Evolutionary conservation across 495 filamentous ascomycete species (phyloP), one percentile per base, ranked within the genome.

Genomic region (Neurospora sp.): DNA sequence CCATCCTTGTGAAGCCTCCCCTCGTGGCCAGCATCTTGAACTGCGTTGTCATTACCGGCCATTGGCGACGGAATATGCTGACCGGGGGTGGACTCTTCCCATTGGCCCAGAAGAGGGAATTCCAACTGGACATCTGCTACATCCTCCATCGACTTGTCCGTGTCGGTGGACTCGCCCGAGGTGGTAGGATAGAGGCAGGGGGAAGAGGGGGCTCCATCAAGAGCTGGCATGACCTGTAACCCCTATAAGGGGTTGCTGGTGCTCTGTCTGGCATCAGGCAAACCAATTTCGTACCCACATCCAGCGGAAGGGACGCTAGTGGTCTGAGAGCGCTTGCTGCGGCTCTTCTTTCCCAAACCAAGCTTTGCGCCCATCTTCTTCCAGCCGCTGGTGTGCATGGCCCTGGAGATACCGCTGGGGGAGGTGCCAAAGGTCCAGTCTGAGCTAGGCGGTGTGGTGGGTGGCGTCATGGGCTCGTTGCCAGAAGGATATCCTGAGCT

Each of bases 301-400:
- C 76, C 77, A 60, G 77, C 78, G 23, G 79, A 79, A 37, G 77
- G 80, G 77, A 60, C 78, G 23, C 81, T 83, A 46, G 85, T 79
- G 37, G 83, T 80, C 77, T 85, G 79, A 16, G 76, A 73, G 14
- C 83, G 83, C 60, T 80, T 79, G 60, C 76, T 83, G 69, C 84
- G 84, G 72, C 77, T 79, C 73, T 88, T 90, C 79, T 88, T 90
- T 74, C 89, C 89, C 79, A 92, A 89, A 5, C 92, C 91, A 35
- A 96, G 81, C 81, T 91, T 93, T 71, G 89, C 90, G 11, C 91
- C 89, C 89, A 95, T 91, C 83, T 93, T 95, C 85, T 93, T 96
- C 93, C 93, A 96, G 72, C 88, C 84, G 74, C 83, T 89, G 84
- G 83, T 80, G 79, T 85, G 82, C 76, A 83, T 86, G 80, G 77